Conservation (phyloP, 2,329 filamentous ascomycete genomes). For the Colletotrichum camelliae region DNA sequence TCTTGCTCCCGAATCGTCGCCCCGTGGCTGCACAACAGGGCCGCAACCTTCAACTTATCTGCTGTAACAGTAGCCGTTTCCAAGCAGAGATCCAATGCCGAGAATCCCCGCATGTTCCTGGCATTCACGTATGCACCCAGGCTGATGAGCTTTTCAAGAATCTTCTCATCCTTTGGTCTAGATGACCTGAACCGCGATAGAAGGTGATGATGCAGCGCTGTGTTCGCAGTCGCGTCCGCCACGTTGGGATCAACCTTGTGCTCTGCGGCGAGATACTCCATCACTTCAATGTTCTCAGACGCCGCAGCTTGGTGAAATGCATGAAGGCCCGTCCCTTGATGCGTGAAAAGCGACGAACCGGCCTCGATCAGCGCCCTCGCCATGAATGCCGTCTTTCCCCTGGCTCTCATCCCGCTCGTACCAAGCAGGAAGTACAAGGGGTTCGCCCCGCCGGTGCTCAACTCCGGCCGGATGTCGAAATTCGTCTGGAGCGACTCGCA, state of each 20-base stretch:
- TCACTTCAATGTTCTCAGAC: neutral
- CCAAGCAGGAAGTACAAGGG: conserved; percentile 15
- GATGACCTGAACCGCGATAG: neutral
- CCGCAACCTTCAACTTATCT: neutral
- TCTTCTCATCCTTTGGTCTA: neutral
- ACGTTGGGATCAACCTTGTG: neutral
- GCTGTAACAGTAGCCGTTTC: neutral
- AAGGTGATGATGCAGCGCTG: conserved; percentile 14
- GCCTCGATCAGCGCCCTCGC: neutral
- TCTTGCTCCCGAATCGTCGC: neutral
- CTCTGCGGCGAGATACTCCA: neutral
- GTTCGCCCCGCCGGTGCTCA: conserved; percentile 1
- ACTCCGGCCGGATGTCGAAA: neutral
- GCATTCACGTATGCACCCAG: conserved; percentile 35
- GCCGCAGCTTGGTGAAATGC: conserved; percentile 12
- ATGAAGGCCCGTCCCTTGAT: neutral
- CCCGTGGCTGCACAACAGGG: neutral
- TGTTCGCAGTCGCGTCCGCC: neutral
- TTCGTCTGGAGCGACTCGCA: conserved; percentile 8
- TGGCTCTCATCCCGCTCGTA: neutral
- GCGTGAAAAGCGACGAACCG: conserved; percentile 4
- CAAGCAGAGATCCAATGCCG: conserved; percentile 6
- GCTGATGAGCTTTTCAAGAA: conserved; percentile 27
- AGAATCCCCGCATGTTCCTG: neutral
- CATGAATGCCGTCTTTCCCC: neutral